phyloP scores from a whole-genome alignment of 2,329 filamentous ascomycete species.

The Leptosphaerulina australis region DNA sequence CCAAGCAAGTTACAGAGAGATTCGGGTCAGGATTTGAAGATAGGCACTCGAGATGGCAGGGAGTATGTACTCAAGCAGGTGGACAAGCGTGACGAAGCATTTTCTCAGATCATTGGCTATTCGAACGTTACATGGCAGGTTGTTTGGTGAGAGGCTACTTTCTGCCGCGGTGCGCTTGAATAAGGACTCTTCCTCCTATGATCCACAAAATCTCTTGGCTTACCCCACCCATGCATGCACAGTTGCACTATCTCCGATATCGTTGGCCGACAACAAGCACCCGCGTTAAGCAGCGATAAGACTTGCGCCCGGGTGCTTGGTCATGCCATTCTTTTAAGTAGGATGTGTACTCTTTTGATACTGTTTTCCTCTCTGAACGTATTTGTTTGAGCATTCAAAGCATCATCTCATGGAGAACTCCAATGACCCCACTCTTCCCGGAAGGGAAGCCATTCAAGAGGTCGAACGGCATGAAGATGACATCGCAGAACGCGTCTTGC shows the following conservation, averaged over 20 bases:
- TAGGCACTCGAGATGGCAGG: constrained; percentile 16
- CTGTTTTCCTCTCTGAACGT: no score
- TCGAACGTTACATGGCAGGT: constrained; percentile 39
- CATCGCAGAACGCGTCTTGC: constrained; percentile 50
- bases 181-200: neutral
- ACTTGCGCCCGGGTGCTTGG: constrained; percentile 10
- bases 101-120: constrained; percentile 42
- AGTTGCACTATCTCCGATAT: constrained; percentile 18
- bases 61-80: constrained; percentile 29
- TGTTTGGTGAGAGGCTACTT: constrained; percentile 27
- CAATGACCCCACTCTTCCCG: no score
- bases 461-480: constrained; percentile 8
- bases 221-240: constrained; percentile 5
- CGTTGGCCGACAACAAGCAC: constrained; percentile 1
- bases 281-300: constrained; percentile 18
- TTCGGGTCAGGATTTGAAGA: constrained; percentile 31
- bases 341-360: neutral
- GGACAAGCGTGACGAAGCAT: constrained; percentile 37
- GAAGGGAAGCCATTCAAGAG: neutral
- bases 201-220: constrained; percentile 8
- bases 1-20: constrained; percentile 23
- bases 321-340: constrained; percentile 2
- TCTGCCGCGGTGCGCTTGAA: constrained; percentile 2
- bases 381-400: neutral
- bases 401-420: neutral